Evolutionary conservation across 2,329 filamentous ascomycete species (phyloP).

Genomic region (Plenodomus tracheiphilus): DNA sequence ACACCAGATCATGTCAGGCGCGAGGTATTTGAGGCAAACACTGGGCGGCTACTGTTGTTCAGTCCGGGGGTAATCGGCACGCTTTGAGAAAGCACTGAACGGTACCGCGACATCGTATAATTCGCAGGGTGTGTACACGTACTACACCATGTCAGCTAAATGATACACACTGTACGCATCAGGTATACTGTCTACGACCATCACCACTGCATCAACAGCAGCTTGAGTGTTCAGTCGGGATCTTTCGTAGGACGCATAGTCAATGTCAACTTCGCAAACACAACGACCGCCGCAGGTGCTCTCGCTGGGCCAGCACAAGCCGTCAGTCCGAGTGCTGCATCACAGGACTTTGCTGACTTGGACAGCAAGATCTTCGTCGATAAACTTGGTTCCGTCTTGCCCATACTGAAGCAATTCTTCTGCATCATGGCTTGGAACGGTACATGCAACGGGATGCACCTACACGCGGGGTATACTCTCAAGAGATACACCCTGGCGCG

Average conservation of each 20-base stretch:
- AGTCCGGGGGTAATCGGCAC: slow-evolving; percentile 8
- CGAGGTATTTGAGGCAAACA: slow-evolving; percentile 15
- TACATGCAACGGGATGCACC: slow-evolving; percentile 27
- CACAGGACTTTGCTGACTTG: too few relatives aligned
- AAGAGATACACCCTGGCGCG: slow-evolving; percentile 13
- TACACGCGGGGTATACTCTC: slow-evolving; percentile 14
- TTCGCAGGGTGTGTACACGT: slow-evolving; percentile 10
- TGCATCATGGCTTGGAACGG: slow-evolving; percentile 51
- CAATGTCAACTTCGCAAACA: not conserved
- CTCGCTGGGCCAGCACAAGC: not conserved
- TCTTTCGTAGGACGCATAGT: slow-evolving; percentile 13
- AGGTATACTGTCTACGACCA: slow-evolving; percentile 6
- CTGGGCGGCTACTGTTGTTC: slow-evolving; percentile 14
- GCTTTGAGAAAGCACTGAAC: slow-evolving; percentile 14
- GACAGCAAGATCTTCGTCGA: too few relatives aligned
- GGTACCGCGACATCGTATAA: slow-evolving; percentile 10
- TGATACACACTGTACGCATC: slow-evolving; percentile 12
- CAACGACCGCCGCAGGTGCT: not conserved
- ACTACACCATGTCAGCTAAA: slow-evolving; percentile 11
- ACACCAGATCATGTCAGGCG: slow-evolving; percentile 10
- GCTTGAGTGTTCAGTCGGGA: slow-evolving; percentile 9
- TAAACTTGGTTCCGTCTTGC: slow-evolving; percentile 43
- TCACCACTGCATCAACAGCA: slow-evolving; percentile 11
- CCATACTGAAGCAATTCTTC: slow-evolving; percentile 54
- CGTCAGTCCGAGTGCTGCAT: too few relatives aligned